These are phyloP conservation scores for Flaveria brownii DNA, from an alignment of 129 eudicot species.

Conservation along the genomic window DNA sequence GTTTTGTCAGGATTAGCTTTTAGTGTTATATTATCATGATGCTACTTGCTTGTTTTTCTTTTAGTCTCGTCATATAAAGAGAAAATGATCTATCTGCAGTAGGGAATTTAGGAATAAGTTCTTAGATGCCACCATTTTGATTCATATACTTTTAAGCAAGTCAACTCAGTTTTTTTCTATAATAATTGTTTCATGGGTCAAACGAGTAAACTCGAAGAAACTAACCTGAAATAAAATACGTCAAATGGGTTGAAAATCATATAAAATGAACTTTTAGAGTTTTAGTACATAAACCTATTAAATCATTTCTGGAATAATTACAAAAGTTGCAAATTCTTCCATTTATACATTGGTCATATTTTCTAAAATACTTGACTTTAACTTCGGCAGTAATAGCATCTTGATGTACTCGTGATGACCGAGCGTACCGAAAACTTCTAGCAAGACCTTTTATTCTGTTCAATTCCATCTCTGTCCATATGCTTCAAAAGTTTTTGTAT, in stretches of 20 bases:
- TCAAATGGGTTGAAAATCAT: background rate
- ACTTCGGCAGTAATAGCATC: constrained; percentile 12
- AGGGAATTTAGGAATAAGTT: background rate
- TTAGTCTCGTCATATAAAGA: background rate
- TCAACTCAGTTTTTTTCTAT: background rate
- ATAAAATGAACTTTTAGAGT: background rate
- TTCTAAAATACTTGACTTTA: background rate
- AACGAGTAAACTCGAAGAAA: background rate
- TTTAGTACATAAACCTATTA: background rate
- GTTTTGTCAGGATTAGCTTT: constrained; percentile 9
- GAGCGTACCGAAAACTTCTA: constrained; percentile 71
- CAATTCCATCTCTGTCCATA: constrained; percentile 74
- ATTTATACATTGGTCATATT: constrained; percentile 19
- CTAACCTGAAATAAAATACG: background rate
- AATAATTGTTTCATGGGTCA: background rate
- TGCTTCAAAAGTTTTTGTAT: constrained; percentile 49
- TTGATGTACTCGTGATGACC: constrained; percentile 39
- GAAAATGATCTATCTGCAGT: background rate
- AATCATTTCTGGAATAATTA: background rate
- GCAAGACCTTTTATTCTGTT: constrained; percentile 70
- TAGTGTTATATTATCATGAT: constrained; percentile 4
- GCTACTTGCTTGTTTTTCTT: constrained; percentile 19
- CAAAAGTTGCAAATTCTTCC: constrained; percentile 8
- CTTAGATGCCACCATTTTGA: background rate
- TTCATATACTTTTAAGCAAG: background rate